These are phyloP conservation scores for Cladosporium sp. DNA, from an alignment of 2,329 filamentous ascomycete species.

Conservation along the genomic window DNA sequence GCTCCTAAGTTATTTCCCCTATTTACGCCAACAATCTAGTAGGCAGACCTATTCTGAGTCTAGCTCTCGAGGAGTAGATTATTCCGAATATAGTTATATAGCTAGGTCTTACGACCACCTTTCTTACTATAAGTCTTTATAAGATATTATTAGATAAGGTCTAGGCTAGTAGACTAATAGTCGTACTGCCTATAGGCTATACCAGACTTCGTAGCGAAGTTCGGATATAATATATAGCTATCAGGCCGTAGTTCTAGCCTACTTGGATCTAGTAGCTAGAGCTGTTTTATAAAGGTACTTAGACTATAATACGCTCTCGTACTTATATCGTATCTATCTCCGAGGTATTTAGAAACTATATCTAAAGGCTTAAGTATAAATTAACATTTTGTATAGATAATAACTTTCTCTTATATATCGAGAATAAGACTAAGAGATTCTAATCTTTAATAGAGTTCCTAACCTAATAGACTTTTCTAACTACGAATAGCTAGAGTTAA, in stretches of 20 bases:
- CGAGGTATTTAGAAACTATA: constrained; percentile 2
- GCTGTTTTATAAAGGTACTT: constrained; percentile 3
- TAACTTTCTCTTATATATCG: not conserved
- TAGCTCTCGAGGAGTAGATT: not conserved
- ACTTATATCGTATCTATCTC: constrained; percentile 4
- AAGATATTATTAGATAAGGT: constrained; percentile 1
- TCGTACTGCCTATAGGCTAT: not conserved
- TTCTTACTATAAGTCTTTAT: not conserved
- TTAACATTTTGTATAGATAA: not conserved
- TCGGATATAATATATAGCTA: not conserved
- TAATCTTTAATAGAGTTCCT: not conserved
- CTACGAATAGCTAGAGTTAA: not conserved
- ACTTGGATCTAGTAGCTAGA: not conserved
- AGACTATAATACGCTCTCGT: not conserved
- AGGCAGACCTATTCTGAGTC: constrained; percentile 6
- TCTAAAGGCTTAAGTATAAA: constrained; percentile 6
- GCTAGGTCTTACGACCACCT: constrained; percentile 4
- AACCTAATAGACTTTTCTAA: constrained; percentile 3
- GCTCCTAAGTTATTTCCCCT: not conserved
- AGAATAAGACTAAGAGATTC: constrained; percentile 1
- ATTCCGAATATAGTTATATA: not conserved
- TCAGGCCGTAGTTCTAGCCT: constrained; percentile 1
- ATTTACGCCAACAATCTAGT: not conserved
- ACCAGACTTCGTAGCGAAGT: constrained; percentile 5
- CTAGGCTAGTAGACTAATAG: constrained; percentile 3